Evolutionary conservation across 208 protist species (phyloP), one percentile per base, ranked within the genome.

Genomic region (Trypanosoma cruzi): DNA sequence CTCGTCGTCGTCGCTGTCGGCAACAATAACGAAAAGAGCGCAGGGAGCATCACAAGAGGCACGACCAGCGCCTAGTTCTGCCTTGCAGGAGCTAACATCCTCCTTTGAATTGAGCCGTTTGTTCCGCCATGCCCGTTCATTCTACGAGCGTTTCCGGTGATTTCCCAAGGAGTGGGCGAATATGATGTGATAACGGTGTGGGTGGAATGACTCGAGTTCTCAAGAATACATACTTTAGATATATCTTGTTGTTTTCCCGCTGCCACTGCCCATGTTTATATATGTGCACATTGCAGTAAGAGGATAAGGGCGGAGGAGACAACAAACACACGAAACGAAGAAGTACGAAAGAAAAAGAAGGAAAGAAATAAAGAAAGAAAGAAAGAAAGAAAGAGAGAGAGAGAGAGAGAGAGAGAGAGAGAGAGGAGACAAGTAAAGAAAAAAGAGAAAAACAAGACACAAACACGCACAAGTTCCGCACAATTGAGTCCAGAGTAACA

Each of bases 371-470:
- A 11, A 28, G 54, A 7, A 40, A 36, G 34, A 54, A 40, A 2
- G 11, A 20, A 29, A 22, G 22, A 44, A 14, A 31, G 22, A 31
- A 48, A 44, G 40, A 56, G 32, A n/a, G 16, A 24, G 10, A 54
- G 20, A 24, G 53, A 26, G 24, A 37, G 4, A 57, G 46, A 31
- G 53, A 57, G 44, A 22, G 44, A 52, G 2, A 65, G 53, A 6
- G 22, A 65, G 46, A 52, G 31, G 37, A 65, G 3, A 37, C 4
- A 54, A 24, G 11, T 36, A 55, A 65, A 31, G 32, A 55, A 31
- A 54, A 64, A 36, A 64, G 29, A 22, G 16, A 29, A 56, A 18
- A 65, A 56, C 0, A 22, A 31, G 31, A n/a, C 13, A 28, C 2
- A 69, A 4, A 4, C 13, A 49, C 13, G 18, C 60, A 65, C 10